Evolutionary conservation across 2,329 filamentous ascomycete genomes (phyloP), one percentile per base, ranked within the genome.

Genomic region (Coniella vitis): DNA sequence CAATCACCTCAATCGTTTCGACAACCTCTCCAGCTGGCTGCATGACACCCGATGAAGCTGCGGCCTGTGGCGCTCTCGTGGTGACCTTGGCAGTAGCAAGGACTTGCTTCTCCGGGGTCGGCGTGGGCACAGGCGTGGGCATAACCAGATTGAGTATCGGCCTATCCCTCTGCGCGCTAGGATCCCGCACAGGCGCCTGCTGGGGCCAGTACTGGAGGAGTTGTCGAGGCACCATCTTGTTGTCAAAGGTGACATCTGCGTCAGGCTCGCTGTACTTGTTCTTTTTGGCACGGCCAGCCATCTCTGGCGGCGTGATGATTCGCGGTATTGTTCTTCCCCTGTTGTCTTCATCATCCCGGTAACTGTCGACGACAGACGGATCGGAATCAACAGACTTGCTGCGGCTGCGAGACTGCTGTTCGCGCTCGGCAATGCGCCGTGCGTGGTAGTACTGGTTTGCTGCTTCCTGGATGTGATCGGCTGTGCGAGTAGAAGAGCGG

Each of bases 191-290:
- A 68, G 50, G 63, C 54, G 47, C 49, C 9, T 57, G 36, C 13
- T 21, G 19, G 3, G 51, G 48, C 34, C 22, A 60, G 56, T 66
- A 72, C 44, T 48, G 61, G 39, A 49, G 54, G 34, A 79, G 62
- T 25, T 83, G 75, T 36, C 62, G 61, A 4, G 81, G 81, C 46
- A 72, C 68, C 53, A 83, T 71, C 52, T 76, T 64, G 56, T 81
- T 75, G 59, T 84, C 80, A 51, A 83, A 75, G 45, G 67, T 69
- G 46, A 84, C 79, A 60, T 84, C 81, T n/a, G 81, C 81, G 57
- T 84, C 70, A 2, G 81, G 81, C 7, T 64, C 75, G 54, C 75
- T 76, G 49, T 76, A 84, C 8, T 64, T 71, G 22, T 52, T 73
- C 62, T 74, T 74, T 36, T 70, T 69, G 10, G 63, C 57, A 2